phyloP scores from a whole-genome alignment of 176 grass and related monocot genomes.

The Canna indica region DNA sequence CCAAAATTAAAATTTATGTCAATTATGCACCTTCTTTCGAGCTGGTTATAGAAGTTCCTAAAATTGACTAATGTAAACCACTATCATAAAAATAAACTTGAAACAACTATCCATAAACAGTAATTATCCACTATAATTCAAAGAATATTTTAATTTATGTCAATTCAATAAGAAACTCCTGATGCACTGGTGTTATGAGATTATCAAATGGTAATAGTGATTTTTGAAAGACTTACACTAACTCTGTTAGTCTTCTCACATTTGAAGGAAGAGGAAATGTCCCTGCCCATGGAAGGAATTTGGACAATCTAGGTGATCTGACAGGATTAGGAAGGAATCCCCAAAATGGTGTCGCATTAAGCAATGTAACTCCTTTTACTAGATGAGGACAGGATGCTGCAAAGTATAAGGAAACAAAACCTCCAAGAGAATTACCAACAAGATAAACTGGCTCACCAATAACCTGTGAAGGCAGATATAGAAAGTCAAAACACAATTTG shows the following conservation, averaged over 20 bases:
- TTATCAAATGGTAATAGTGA: neutral
- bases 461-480: conserved; percentile 44
- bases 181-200: neutral
- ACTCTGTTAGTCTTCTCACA: conserved; percentile 70
- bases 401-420: conserved; percentile 70
- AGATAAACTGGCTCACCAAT: conserved; percentile 90
- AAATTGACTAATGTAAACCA: no score
- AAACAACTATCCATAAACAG: no score
- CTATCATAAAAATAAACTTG: no score
- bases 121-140: no score
- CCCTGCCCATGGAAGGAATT: conserved; percentile 79
- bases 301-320: conserved; percentile 68
- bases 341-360: conserved; percentile 98
- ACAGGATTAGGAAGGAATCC: conserved; percentile 82
- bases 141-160: no score
- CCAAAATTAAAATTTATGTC: no score
- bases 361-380: conserved; percentile 82
- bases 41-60: no score
- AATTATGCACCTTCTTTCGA: no score
- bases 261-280: conserved; percentile 83
- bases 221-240: conserved; percentile 44
- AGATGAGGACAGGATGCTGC: conserved; percentile 66
- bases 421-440: conserved; percentile 93
- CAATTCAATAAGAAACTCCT: neutral
- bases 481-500: conserved; percentile 6